Base-by-base conservation (phyloP, 305 asterid species). In the Petunia hybrid region DNA sequence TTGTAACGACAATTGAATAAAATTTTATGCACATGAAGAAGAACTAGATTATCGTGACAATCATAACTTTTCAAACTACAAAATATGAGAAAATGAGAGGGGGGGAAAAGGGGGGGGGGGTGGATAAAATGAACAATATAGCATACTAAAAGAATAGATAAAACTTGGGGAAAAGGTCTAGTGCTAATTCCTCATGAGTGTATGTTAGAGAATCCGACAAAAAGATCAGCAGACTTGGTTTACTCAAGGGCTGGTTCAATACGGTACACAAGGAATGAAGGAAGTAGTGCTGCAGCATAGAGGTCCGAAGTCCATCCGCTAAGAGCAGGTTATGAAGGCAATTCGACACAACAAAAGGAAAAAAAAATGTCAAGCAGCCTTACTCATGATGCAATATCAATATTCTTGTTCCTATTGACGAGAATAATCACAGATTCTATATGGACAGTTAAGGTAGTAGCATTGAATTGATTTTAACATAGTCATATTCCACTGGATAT, bases 161-260 rank as follows among this genome's bases (percentile, higher is more conserved):
- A 71, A 73, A 73, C 62, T 71, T 73, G 78, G 56, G 39, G 51
- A 48, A 73, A 73, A 48, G 51, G 78, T 42, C 39, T n/a, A 48
- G 62, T 73, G 62, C 13, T 48, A 8, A 48, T 48, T 48, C 56
- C 63, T 73, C 78, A 36, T 13, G 78, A 73, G 6, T 5, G 13
- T 73, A 73, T 73, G 14, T 51, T 12, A 73, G 1, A 73, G 35
- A 73, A 73, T 51, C 45, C 63, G 51, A 73, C 63, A 13, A 73
- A 51, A 73, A 51, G 13, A 51, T 73, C 78, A 51, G 46, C 14
- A 5, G 36, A 51, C 62, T 51, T 73, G 63, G 61, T 73, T 73
- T 73, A 73, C 78, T 73, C 63, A 51, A 73, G 7, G 63, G 36
- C 63, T 73, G 45, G 45, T 73, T 51, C 46, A 35, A 22, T n/a